A percentile compares a stretch with the other conserved stretches of the same genome.
These are phyloP conservation scores for Diaporthe sp. DNA, from an alignment of 2,329 filamentous ascomycete species.

Conservation along the genomic window DNA sequence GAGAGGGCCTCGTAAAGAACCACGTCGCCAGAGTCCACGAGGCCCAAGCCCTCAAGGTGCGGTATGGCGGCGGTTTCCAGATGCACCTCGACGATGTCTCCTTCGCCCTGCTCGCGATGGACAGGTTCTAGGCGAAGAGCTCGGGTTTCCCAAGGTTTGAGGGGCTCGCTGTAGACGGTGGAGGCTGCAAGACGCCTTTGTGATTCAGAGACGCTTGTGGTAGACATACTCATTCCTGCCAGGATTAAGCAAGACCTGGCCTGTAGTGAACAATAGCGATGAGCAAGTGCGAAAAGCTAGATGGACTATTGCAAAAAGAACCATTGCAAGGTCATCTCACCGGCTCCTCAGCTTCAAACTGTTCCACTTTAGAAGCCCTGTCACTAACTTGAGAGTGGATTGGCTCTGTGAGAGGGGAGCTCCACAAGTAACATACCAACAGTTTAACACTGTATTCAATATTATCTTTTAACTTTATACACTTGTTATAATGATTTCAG, in stretches of 20 bases:
- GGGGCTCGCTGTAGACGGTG: neutral
- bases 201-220: neutral
- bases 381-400: neutral
- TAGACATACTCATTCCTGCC: neutral
- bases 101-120: neutral
- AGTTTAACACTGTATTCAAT: no score
- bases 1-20: neutral
- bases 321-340: neutral
- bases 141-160: constrained; percentile 2
- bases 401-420: no score
- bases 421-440: no score
- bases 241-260: neutral
- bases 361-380: neutral
- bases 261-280: neutral
- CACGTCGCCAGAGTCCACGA: neutral
- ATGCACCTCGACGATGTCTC: neutral
- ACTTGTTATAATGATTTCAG: no score
- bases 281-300: neutral
- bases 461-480: no score
- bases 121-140: neutral
- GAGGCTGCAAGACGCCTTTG: neutral
- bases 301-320: neutral
- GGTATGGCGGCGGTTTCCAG: neutral
- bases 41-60: neutral
- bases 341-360: neutral